A percentile compares a stretch with the other conserved stretches of the same genome.
phyloP scores from a whole-genome alignment of 192 early-diverging fungal genomes.

The Coemansia biformis region DNA sequence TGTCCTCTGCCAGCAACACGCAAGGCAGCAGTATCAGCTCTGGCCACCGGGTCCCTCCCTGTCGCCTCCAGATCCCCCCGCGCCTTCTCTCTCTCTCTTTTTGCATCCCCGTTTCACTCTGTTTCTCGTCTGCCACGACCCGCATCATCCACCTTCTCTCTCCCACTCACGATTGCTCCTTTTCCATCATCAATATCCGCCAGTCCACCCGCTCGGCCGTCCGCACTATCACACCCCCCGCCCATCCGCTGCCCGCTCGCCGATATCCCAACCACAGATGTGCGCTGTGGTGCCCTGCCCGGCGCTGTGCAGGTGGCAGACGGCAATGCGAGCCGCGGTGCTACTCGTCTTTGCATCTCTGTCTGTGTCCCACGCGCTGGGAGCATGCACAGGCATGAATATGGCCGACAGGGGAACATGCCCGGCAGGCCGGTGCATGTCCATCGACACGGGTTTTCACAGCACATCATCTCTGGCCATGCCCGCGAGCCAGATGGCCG shows the following conservation, averaged over 20 bases:
- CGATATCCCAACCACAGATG: too few species aligned
- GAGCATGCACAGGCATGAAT: conserved; percentile 48
- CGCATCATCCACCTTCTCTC: conserved; percentile 9
- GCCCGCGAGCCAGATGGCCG: neutral
- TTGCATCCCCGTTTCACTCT: neutral
- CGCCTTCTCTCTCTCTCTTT: neutral
- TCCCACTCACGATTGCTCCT: neutral
- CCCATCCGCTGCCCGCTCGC: conserved; percentile 3
- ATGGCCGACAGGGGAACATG: conserved; percentile 31
- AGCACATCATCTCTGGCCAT: conserved; percentile 6
- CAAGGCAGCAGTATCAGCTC: neutral
- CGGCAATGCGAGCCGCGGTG: conserved; percentile 14
- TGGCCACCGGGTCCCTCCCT: conserved; percentile 2
- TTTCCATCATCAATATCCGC: too few species aligned
- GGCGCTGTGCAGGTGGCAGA: too few species aligned
- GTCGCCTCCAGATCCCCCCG: too few species aligned
- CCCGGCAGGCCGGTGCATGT: conserved; percentile 21
- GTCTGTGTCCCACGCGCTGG: conserved; percentile 39
- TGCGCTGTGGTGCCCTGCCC: too few species aligned
- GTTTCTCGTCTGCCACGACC: neutral
- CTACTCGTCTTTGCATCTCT: conserved; percentile 20
- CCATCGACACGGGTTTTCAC: conserved; percentile 17
- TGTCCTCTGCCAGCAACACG: too few species aligned
- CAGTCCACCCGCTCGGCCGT: too few species aligned
- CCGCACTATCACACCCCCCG: too few species aligned